These are phyloP conservation scores for Nitzschia sp. DNA, from an alignment of 108 stramenopile species.

Conservation along the genomic window DNA sequence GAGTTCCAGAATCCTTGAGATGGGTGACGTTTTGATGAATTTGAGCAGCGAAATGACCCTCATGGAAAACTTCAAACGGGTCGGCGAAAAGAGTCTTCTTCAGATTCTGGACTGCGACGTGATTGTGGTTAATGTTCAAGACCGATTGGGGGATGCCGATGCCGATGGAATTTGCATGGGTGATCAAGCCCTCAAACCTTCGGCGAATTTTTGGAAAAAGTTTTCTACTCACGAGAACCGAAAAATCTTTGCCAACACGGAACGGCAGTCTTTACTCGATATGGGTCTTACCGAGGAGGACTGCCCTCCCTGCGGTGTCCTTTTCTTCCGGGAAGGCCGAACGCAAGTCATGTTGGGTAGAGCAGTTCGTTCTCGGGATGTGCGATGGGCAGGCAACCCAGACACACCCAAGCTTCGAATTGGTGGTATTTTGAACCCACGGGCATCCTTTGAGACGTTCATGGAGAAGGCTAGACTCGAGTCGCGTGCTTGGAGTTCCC, in stretches of 20 bases:
- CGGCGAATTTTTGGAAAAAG: conserved; percentile 16
- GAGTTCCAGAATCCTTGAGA: conserved; percentile 17
- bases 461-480: conserved; percentile 27
- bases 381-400: conserved; percentile 28
- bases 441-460: conserved; percentile 24
- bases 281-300: conserved; percentile 10
- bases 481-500: conserved; percentile 10
- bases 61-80: background rate
- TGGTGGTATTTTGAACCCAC: conserved; percentile 30
- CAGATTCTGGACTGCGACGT: conserved; percentile 22
- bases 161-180: conserved; percentile 8
- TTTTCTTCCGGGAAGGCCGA: conserved; percentile 16
- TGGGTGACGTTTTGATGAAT: conserved; percentile 4
- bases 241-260: background rate
- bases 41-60: background rate
- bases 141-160: conserved; percentile 4
- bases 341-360: conserved; percentile 19
- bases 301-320: conserved; percentile 24
- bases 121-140: conserved; percentile 5
- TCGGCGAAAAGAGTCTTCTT: conserved; percentile 5
- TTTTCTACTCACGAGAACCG: background rate
- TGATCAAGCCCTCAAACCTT: conserved; percentile 9
- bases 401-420: conserved; percentile 30
- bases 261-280: background rate
- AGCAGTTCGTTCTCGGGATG: conserved; percentile 13